Conservation (phyloP, 2,329 filamentous ascomycete genomes). For the Didymella glomerata region DNA sequence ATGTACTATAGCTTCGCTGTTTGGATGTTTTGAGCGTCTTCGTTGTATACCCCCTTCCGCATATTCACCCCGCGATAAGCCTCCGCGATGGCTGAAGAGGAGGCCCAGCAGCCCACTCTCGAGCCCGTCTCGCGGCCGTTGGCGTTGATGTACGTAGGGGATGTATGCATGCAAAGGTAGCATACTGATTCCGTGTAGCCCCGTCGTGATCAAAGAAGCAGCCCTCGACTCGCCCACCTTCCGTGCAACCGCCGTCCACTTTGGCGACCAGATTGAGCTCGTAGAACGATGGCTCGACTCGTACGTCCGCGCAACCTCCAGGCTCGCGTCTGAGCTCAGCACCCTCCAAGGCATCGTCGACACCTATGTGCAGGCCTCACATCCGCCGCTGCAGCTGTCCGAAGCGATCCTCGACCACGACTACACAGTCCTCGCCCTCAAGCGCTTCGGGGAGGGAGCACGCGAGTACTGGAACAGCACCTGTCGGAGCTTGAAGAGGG, state of each 20-base stretch:
- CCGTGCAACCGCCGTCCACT: conserved; percentile 84
- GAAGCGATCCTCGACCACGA: conserved; percentile 93
- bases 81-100: conserved; percentile 48
- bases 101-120: conserved; percentile 43
- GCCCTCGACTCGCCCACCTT: conserved; percentile 96
- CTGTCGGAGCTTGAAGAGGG: conserved; percentile 75
- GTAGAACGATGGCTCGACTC: conserved; percentile 91
- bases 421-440: conserved; percentile 88
- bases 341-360: conserved; percentile 82
- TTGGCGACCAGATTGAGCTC: conserved; percentile 87
- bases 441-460: conserved; percentile 83
- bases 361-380: conserved; percentile 75
- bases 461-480: conserved; percentile 87
- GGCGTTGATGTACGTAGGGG: conserved; percentile 51
- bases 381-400: conserved; percentile 76
- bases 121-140: conserved; percentile 53
- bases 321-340: conserved; percentile 70
- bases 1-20: conserved; percentile 35
- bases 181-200: conserved; percentile 56
- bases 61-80: not conserved
- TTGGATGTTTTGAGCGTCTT: conserved; percentile 19
- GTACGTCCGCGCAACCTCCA: conserved; percentile 69
- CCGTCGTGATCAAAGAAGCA: conserved; percentile 91
- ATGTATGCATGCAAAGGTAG: not conserved
- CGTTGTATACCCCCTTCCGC: conserved; percentile 19